Evolutionary conservation across 129 eudicot genomes (phyloP).

Genomic region (Ambrosia trifida): DNA sequence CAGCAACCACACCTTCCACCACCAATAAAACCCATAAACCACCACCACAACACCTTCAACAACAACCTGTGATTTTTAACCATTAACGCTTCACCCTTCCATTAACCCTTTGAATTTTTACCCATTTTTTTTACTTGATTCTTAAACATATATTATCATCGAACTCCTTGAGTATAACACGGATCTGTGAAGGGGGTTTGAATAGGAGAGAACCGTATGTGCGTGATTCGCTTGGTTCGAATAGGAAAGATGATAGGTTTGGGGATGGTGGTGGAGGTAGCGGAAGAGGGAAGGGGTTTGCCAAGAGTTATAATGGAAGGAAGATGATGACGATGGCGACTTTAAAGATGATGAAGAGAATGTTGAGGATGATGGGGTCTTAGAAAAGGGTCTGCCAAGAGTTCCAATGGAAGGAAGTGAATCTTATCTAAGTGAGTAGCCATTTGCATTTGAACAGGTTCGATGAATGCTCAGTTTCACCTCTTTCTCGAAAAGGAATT

Average conservation of each 20-base stretch:
- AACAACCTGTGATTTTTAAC: no score
- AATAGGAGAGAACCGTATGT: conserved; percentile 33
- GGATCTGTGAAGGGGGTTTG: no score
- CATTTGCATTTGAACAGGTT: conserved; percentile 49
- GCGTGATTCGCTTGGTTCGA: conserved; percentile 24
- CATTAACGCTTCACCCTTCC: no score
- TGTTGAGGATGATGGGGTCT: conserved; percentile 30
- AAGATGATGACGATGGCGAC: conserved; percentile 46
- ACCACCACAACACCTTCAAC: no score
- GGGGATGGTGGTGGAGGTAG: conserved; percentile 36
- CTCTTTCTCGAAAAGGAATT: conserved; percentile 68
- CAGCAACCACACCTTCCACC: no score
- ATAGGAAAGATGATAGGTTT: conserved; percentile 41
- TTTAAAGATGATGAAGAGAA: conserved; percentile 45
- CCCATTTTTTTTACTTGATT: no score
- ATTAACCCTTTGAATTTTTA: no score
- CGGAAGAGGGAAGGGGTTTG: conserved; percentile 33
- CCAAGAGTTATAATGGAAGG: conserved; percentile 54
- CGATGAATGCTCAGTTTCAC: conserved; percentile 88
- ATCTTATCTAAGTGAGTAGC: conserved; percentile 66
- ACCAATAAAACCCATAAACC: no score
- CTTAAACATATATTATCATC: no score
- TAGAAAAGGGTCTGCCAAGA: conserved; percentile 38
- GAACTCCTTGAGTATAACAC: no score
- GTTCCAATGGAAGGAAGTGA: conserved; percentile 48